phyloP scores from a whole-genome alignment of 345 rosid species.

The Eucalyptus guilfoylei region DNA sequence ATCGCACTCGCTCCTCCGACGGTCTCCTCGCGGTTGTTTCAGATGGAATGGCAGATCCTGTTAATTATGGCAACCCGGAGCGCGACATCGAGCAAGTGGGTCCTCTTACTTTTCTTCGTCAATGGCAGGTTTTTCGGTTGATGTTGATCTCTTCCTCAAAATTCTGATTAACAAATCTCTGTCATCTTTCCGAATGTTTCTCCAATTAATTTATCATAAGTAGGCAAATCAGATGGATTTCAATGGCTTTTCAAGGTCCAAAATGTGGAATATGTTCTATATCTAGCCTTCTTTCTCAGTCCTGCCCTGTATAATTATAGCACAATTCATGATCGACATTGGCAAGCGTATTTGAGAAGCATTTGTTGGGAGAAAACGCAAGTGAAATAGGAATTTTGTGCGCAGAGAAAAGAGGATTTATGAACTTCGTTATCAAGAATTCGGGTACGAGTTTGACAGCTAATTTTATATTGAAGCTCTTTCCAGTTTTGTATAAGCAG shows the following conservation, averaged over 20 bases:
- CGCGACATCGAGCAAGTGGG: constrained; percentile 82
- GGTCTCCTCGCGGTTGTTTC: constrained; percentile 37
- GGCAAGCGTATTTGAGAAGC: not conserved
- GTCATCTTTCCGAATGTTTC: not conserved
- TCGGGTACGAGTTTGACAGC: not conserved
- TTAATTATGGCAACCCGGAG: constrained; percentile 58
- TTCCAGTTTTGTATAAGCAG: not conserved
- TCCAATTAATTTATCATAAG: not conserved
- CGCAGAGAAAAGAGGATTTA: not conserved
- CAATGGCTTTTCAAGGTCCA: not conserved
- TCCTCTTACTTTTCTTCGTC: not conserved
- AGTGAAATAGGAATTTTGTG: not conserved
- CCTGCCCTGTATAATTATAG: not conserved
- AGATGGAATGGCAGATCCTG: constrained; percentile 99
- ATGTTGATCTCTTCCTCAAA: not conserved
- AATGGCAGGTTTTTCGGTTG: not conserved
- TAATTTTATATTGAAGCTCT: not conserved
- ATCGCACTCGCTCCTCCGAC: constrained; percentile 2
- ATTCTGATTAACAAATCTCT: not conserved
- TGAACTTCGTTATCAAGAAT: not conserved
- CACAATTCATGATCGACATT: not conserved
- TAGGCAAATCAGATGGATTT: not conserved
- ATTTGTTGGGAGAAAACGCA: not conserved
- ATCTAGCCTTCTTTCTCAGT: not conserved
- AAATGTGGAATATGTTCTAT: not conserved